phyloP scores from a whole-genome alignment of 306 rosid species.

The Styphnolobium japonicum region DNA sequence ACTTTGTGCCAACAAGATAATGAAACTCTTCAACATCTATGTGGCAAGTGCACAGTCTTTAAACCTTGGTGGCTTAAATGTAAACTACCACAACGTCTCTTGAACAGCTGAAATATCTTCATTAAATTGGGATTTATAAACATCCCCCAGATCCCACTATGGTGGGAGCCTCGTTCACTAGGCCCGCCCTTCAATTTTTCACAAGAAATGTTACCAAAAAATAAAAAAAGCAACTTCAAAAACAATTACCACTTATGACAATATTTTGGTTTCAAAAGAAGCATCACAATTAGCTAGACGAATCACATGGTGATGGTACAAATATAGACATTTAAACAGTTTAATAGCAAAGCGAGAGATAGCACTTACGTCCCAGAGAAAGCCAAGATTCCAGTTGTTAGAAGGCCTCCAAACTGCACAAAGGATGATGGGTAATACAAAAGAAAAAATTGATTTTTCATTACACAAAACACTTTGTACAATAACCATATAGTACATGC shows the following conservation, averaged over 20 bases:
- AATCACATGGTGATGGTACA: not conserved
- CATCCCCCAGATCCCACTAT: not conserved
- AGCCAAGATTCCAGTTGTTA: conserved; percentile 77
- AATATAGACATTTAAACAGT: not conserved
- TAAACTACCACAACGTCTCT: not conserved
- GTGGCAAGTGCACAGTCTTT: not conserved
- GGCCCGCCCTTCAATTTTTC: not conserved
- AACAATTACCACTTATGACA: not conserved
- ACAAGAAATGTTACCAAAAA: not conserved
- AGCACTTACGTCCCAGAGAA: conserved; percentile 91
- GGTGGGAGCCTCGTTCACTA: not conserved
- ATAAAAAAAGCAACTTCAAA: not conserved
- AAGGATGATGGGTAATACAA: not conserved
- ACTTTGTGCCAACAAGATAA: not conserved
- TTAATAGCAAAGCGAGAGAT: not conserved
- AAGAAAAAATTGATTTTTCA: not conserved
- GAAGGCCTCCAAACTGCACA: conserved; percentile 87
- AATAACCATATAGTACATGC: not conserved
- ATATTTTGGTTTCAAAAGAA: not conserved
- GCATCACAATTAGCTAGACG: not conserved
- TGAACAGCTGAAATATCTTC: not conserved
- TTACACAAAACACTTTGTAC: not conserved
- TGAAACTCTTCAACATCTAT: not conserved
- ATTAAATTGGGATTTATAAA: not conserved
- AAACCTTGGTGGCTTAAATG: not conserved